Conservation (phyloP, 75 land plant species). For the Cupressus sempervirens region DNA sequence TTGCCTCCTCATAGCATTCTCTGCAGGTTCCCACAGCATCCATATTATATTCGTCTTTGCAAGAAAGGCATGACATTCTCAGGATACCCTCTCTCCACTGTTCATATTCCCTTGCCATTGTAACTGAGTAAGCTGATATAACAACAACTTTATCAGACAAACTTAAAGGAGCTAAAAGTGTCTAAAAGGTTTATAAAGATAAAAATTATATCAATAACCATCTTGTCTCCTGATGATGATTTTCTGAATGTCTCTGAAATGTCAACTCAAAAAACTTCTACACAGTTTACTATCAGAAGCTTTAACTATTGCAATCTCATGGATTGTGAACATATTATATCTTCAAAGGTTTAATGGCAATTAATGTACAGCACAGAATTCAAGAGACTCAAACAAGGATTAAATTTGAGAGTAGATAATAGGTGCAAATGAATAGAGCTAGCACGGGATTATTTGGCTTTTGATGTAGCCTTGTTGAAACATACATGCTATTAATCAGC, state of each 20-base stretch:
- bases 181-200: not conserved
- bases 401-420: not conserved
- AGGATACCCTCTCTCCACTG: not conserved
- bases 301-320: too few relatives aligned
- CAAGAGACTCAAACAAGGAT: not conserved
- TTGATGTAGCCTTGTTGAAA: not conserved
- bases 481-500: not conserved
- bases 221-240: too few relatives aligned
- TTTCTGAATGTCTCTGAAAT: too few relatives aligned
- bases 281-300: too few relatives aligned
- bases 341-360: not conserved
- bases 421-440: not conserved
- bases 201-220: not conserved
- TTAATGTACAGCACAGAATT: not conserved
- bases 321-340: too few relatives aligned
- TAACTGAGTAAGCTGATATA: not conserved
- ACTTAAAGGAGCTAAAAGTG: not conserved
- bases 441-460: not conserved
- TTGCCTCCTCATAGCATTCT: slow-evolving; percentile 85
- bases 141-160: not conserved
- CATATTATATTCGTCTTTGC: slow-evolving; percentile 47
- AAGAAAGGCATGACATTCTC: slow-evolving; percentile 56
- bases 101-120: slow-evolving; percentile 11
- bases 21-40: slow-evolving; percentile 62
- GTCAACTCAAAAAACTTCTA: too few relatives aligned